Conservation (phyloP, 106 monocot genomes). For the Dendrobium chrysotoxum region DNA sequence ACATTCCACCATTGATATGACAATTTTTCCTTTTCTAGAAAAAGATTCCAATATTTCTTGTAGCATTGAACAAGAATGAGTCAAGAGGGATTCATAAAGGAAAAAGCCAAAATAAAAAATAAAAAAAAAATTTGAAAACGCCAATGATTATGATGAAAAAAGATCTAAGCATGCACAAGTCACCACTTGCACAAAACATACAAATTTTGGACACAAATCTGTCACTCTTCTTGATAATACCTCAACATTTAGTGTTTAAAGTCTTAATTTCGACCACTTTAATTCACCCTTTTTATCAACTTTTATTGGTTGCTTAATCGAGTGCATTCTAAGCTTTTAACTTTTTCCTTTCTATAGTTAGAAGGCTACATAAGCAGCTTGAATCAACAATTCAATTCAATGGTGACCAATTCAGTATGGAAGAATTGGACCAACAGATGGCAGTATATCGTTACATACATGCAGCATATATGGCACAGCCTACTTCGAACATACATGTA, state of each 20-base stretch:
- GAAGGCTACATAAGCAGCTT: not conserved
- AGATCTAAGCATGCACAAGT: no score
- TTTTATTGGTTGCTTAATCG: not conserved
- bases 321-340: not conserved
- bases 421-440: not conserved
- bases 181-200: not conserved
- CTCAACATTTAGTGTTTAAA: not conserved
- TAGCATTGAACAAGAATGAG: not conserved
- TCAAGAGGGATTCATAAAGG: not conserved
- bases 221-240: not conserved
- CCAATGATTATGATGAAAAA: no score
- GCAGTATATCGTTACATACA: not conserved
- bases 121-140: no score
- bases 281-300: not conserved
- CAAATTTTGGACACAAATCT: not conserved
- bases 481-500: no score
- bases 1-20: not conserved
- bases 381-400: not conserved
- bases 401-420: not conserved
- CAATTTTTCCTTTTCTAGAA: not conserved
- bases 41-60: not conserved
- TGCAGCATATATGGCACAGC: no score
- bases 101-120: not conserved
- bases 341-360: not conserved
- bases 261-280: not conserved